These are phyloP conservation scores for Barnettozyma californica DNA, from an alignment of 805 yeast genomes.

Conservation along the genomic window DNA sequence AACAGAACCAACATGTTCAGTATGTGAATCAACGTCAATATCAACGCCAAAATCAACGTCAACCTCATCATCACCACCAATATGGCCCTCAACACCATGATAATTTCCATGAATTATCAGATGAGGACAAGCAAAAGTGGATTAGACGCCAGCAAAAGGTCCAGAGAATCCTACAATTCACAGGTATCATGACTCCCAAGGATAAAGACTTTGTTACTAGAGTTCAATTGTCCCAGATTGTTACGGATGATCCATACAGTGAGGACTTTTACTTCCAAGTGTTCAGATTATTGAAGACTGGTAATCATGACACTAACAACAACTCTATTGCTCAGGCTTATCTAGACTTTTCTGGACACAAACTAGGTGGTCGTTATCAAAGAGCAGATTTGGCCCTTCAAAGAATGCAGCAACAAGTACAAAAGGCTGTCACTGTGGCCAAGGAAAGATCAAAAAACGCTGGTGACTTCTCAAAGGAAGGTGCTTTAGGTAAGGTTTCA, in stretches of 20 bases:
- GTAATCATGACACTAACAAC: slow-evolving; percentile 43
- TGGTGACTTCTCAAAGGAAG: slow-evolving; percentile 59
- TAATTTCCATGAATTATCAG: slow-evolving; percentile 42
- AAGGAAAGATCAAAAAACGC: slow-evolving; percentile 74
- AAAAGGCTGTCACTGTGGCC: slow-evolving; percentile 92
- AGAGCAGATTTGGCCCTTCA: slow-evolving; percentile 88
- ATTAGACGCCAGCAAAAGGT: slow-evolving; percentile 71
- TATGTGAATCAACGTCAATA: slow-evolving; percentile 15
- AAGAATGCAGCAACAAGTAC: slow-evolving; percentile 97
- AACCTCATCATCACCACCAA: slow-evolving; percentile 23
- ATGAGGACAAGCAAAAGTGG: slow-evolving; percentile 67
- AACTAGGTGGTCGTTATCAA: slow-evolving; percentile 78
- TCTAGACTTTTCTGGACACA: slow-evolving; percentile 84
- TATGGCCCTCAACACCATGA: slow-evolving; percentile 26
- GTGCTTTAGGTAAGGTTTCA: slow-evolving; percentile 85
- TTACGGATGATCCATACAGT: slow-evolving; percentile 93
- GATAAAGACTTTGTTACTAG: slow-evolving; percentile 95
- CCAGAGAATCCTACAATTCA: slow-evolving; percentile 67
- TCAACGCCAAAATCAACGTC: slow-evolving; percentile 7
- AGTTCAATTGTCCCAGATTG: slow-evolving; percentile 90
- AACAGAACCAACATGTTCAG: slow-evolving; percentile 18
- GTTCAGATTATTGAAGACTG: slow-evolving; percentile 64
- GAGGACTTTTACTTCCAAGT: slow-evolving; percentile 97
- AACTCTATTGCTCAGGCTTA: slow-evolving; percentile 91
- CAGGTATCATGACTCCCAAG: slow-evolving; percentile 95